Percentiles rank a stretch among this genome's conserved stretches.
Evolutionary conservation across 805 yeast genomes (phyloP).

Genomic region (Starmerella ratchasimensis): DNA sequence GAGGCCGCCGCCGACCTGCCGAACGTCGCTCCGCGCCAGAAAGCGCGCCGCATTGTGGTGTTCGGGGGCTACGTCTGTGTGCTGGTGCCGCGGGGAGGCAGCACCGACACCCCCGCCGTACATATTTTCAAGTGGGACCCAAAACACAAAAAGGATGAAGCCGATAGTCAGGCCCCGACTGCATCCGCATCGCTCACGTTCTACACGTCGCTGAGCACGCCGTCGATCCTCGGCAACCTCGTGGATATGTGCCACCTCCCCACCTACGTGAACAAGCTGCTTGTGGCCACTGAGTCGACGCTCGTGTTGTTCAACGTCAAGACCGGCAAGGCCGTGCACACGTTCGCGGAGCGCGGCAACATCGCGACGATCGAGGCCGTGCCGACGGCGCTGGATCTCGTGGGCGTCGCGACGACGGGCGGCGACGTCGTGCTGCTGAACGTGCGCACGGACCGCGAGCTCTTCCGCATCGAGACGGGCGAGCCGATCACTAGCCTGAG

Average conservation of each 20-base stretch:
- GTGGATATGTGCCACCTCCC: constrained; percentile 69
- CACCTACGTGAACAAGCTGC: constrained; percentile 80
- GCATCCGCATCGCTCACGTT: too few relatives aligned
- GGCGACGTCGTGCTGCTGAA: constrained; percentile 60
- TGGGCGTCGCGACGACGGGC: constrained; percentile 59
- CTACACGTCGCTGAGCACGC: constrained; percentile 48
- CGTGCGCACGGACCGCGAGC: constrained; percentile 44
- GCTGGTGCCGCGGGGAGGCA: constrained; percentile 28
- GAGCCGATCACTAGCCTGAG: constrained; percentile 46
- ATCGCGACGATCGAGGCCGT: constrained; percentile 65
- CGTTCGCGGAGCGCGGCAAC: constrained; percentile 38
- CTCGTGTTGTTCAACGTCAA: constrained; percentile 58
- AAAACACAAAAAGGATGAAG: too few relatives aligned
- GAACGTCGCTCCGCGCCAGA: constrained; percentile 22
- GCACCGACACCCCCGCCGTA: constrained; percentile 26
- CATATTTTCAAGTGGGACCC: constrained; percentile 39
- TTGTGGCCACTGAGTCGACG: constrained; percentile 59
- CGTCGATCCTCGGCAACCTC: constrained; percentile 55
- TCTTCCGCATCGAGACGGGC: constrained; percentile 35
- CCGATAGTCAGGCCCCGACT: too few relatives aligned
- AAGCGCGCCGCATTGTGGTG: constrained; percentile 38
- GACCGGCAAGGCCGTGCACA: constrained; percentile 57
- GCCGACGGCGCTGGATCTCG: constrained; percentile 63
- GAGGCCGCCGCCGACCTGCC: constrained; percentile 31
- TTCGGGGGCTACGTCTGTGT: constrained; percentile 74